Evolutionary conservation across 192 early-diverging fungal species (phyloP).

Genomic region (Geranomyces variabilis): DNA sequence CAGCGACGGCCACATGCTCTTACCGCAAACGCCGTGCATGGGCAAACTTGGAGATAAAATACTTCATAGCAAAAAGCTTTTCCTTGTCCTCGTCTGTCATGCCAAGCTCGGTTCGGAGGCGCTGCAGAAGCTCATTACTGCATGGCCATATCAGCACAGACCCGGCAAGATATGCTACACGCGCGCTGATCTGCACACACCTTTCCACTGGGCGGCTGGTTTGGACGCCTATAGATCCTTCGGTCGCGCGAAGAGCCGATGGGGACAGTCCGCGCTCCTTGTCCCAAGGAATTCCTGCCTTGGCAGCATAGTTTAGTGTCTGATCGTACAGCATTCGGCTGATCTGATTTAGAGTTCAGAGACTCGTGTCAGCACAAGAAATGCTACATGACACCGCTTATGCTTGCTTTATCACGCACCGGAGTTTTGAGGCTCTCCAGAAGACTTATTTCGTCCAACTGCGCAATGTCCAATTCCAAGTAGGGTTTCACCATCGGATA

Average conservation of each 20-base stretch:
- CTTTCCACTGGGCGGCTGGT: not conserved
- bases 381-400: no score
- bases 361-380: not conserved
- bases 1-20: not conserved
- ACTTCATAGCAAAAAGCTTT: conserved; percentile 71
- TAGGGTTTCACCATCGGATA: conserved; percentile 75
- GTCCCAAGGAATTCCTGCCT: conserved; percentile 14
- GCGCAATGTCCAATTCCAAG: conserved; percentile 64
- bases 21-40: conserved; percentile 40
- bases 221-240: not conserved
- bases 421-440: conserved; percentile 72
- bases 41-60: conserved; percentile 78
- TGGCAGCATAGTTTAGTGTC: conserved; percentile 57
- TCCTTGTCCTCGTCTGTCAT: conserved; percentile 78
- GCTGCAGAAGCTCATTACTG: conserved; percentile 41
- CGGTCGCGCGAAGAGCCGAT: not conserved
- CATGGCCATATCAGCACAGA: not conserved
- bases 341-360: conserved; percentile 28
- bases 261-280: conserved; percentile 19
- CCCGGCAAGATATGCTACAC: not conserved
- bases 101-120: conserved; percentile 61
- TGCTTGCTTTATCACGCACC: conserved; percentile 49
- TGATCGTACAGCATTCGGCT: conserved; percentile 63
- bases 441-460: conserved; percentile 64
- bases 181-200: not conserved